Evolutionary conservation across 2,329 filamentous ascomycete species (phyloP).

Genomic region (Sarocladium strictum): DNA sequence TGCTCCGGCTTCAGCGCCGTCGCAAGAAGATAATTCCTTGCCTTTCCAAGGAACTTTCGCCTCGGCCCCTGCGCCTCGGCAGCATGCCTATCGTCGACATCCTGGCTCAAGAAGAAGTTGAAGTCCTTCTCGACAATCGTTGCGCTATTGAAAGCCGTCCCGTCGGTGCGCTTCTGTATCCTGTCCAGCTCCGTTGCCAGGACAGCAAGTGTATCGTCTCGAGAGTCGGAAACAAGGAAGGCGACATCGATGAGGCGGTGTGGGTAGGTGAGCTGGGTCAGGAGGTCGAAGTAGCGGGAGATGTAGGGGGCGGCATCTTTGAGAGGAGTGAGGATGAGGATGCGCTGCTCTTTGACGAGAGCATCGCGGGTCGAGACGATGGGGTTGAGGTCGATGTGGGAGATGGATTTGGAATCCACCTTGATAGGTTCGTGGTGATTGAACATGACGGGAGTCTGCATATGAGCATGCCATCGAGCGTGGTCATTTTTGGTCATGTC

Average conservation of each 20-base stretch:
- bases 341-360: conserved; percentile 71
- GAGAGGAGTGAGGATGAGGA: conserved; percentile 88
- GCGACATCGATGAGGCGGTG: conserved; percentile 92
- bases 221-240: conserved; percentile 89
- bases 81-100: conserved; percentile 75
- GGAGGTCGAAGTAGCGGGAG: conserved; percentile 86
- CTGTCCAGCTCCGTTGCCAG: conserved; percentile 80
- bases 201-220: conserved; percentile 85
- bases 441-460: conserved; percentile 90
- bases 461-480: conserved; percentile 79
- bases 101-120: conserved; percentile 65
- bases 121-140: conserved; percentile 91
- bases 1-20: conserved; percentile 86
- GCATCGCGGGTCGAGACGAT: conserved; percentile 78
- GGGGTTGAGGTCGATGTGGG: conserved; percentile 76
- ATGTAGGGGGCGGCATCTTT: conserved; percentile 82
- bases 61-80: conserved; percentile 86
- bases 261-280: conserved; percentile 85
- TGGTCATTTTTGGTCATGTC: conserved; percentile 91
- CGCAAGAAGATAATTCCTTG: conserved; percentile 85
- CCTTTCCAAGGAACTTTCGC: conserved; percentile 82
- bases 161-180: conserved; percentile 75
- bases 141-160: conserved; percentile 78
- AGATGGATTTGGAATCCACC: conserved; percentile 74
- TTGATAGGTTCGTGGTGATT: conserved; percentile 88